Evolutionary conservation across 495 filamentous ascomycete genomes (phyloP), one percentile per base, ranked within the genome.

Genomic region (Daldinia concentrica): DNA sequence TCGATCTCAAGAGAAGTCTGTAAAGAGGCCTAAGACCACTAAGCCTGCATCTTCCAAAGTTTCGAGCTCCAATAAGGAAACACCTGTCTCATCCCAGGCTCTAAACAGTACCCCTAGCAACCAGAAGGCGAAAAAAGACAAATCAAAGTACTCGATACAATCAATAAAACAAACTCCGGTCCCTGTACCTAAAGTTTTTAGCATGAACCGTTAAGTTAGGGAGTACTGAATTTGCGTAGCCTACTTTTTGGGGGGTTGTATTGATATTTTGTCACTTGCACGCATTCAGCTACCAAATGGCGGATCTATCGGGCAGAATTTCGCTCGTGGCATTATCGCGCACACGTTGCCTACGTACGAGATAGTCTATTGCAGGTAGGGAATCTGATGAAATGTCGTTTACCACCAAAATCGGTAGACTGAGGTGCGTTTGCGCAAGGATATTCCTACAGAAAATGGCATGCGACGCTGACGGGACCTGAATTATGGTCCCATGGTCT

Each of bases 101-200:
- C 30, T 60, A 15, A 58, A 52, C 19, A 64, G 64, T 15, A 73
- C 64, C 7, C 58, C 72, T 2, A 58, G 67, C 2, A 77, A 68
- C 19, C 73, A 59, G 17, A 68, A 72, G 56, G 45, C 19, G 12
- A 74, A 68, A 59, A 70, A 71, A n/a, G 64, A 68, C 0, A 76
- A 67, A 9, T 32, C 57, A 3, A 78, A 75, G 36, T 60, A 58
- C 1, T 8, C 59, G 15, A 17, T 57, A 11, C 58, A 41, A 12
- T 61, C 71, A 4, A 59, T 59, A 19, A 83, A 80, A 64, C 72
- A 79, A 48, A 83, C 82, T 24, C 82, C 82, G 0, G 62, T 84
- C 6, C 68, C 76, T 1, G 73, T 79, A 22, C 82, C 82, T 0
- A 39, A 61, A 8, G 19, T 79, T 68, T 78, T 78, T 43, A 66